These are phyloP conservation scores for Apophysomyces elegans DNA, from an alignment of 371 early-diverging fungal species.

Conservation along the genomic window DNA sequence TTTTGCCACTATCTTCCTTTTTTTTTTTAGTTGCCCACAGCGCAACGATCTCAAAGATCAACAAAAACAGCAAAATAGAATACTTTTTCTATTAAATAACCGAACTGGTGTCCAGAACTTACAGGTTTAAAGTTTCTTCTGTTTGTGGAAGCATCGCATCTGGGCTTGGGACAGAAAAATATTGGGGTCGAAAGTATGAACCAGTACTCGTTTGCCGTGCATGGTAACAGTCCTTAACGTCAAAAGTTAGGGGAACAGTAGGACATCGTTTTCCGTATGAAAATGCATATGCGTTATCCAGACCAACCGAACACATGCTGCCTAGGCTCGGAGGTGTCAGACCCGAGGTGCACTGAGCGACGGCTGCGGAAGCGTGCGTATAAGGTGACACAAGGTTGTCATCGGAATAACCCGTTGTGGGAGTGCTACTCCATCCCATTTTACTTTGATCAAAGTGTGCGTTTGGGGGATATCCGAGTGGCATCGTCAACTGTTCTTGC, in stretches of 20 bases:
- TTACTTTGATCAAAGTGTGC: slow-evolving; percentile 7
- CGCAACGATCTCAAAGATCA: slow-evolving; percentile 2
- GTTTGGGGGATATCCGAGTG: neutral
- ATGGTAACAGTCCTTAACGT: slow-evolving; percentile 2
- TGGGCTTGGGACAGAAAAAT: neutral
- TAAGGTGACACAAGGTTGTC: slow-evolving; percentile 11
- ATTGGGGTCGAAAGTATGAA: slow-evolving; percentile 7
- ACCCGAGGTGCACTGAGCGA: slow-evolving; percentile 2
- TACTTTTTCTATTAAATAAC: neutral
- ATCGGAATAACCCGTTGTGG: slow-evolving; percentile 12
- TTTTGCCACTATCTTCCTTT: neutral
- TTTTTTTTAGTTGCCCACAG: neutral
- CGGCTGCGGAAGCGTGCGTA: slow-evolving; percentile 4
- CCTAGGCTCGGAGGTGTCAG: slow-evolving; percentile 5
- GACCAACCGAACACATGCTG: neutral
- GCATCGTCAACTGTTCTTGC: neutral
- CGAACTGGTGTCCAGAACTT: slow-evolving; percentile 6
- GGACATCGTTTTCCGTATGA: slow-evolving; percentile 6
- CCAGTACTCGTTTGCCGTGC: neutral
- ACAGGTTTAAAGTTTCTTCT: slow-evolving; percentile 10
- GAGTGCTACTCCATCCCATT: slow-evolving; percentile 7
- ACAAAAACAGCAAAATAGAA: neutral
- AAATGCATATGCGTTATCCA: slow-evolving; percentile 6
- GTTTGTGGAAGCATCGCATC: slow-evolving; percentile 8
- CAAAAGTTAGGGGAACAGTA: neutral